phyloP scores from a whole-genome alignment of 148 eudicot genomes.

The Vaccinium vitisidaea region DNA sequence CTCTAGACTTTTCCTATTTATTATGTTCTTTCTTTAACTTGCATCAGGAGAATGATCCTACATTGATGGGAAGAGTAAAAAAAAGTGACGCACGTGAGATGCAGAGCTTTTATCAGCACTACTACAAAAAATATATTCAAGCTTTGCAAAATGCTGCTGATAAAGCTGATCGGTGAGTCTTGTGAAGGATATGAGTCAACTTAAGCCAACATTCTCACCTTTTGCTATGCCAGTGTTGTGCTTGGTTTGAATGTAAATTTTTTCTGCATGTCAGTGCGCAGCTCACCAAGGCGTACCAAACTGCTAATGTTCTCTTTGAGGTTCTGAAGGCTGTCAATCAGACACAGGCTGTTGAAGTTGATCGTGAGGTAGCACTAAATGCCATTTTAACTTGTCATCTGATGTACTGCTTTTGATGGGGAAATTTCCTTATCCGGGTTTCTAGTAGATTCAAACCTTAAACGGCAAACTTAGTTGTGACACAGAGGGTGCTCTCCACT shows the following conservation, averaged over 20 bases:
- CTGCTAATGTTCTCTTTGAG: conserved; percentile 99
- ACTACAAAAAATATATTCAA: conserved; percentile 95
- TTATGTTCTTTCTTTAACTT: not conserved
- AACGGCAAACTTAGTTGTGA: not conserved
- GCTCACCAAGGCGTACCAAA: conserved; percentile 98
- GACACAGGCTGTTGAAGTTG: conserved; percentile 93
- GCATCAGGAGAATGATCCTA: conserved; percentile 92
- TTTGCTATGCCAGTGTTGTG: not conserved
- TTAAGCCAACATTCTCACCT: not conserved
- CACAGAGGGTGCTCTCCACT: not conserved
- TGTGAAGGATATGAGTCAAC: not conserved
- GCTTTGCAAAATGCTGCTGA: conserved; percentile 98
- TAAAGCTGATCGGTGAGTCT: conserved; percentile 94
- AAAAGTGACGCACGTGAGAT: conserved; percentile 99
- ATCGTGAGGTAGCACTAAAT: conserved; percentile 68
- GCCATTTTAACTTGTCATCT: conserved; percentile 4
- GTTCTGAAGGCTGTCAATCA: conserved; percentile 93
- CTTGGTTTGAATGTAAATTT: conserved; percentile 7
- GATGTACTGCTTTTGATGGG: not conserved
- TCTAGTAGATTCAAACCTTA: conserved; percentile 9
- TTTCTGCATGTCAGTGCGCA: conserved; percentile 65
- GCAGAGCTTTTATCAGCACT: conserved; percentile 99
- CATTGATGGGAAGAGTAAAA: conserved; percentile 88
- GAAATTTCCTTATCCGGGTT: conserved; percentile 3
- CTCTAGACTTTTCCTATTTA: too few species aligned